Base-by-base conservation (phyloP, 805 yeast species). In the Yamadazyma ubonensis region DNA sequence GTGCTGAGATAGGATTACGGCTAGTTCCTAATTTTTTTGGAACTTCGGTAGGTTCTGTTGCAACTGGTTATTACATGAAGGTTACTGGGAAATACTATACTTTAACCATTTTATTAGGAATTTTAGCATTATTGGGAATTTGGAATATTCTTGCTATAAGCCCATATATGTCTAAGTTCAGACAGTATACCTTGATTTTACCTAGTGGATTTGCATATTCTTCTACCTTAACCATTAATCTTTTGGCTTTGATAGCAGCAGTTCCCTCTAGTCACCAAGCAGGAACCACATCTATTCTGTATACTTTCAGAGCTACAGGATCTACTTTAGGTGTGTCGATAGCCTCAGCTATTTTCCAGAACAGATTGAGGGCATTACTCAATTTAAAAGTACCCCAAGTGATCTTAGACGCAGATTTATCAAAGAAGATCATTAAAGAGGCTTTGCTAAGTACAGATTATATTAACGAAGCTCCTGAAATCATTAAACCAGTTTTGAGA, bases 251-350 rank as follows among this genome's bases (percentile, higher is more conserved):
- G 59, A 83, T 87, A 38, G 81, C 93, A 0, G 77, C 91, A 1
- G 93, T 83, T 2, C 81, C 84, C 7, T 59, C 68, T 16, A 71
- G 75, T 36, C 75, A 71, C 52, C 96, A 87, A 59, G 96, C 96
- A 1, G 75, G 88, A 15, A 83, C 91, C 2, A 89, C 96, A 0
- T 86, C 96, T 0, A 85, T 90, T 42, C 95, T 86, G 54, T 89
- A 90, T 58, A 89, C 90, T 0, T 87, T 84, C 67, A 72, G 95
- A 53, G 81, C 91, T 7, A 81, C 89, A 0, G 95, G 95, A 0
- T 83, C 90, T 12, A 84, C 93, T 0, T 61, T 86, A 36, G 95
- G 95, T 27, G 89, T 87, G n/a, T 67, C 90, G 1, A 50, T 81
- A 7, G 81, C 86, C 0, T 73, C 83, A 15, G 81, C 88, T 3